Evolutionary conservation across 176 grass and related monocot species (phyloP), one percentile per base, ranked within the genome.

Genomic region (Rhynchospora tenuis): DNA sequence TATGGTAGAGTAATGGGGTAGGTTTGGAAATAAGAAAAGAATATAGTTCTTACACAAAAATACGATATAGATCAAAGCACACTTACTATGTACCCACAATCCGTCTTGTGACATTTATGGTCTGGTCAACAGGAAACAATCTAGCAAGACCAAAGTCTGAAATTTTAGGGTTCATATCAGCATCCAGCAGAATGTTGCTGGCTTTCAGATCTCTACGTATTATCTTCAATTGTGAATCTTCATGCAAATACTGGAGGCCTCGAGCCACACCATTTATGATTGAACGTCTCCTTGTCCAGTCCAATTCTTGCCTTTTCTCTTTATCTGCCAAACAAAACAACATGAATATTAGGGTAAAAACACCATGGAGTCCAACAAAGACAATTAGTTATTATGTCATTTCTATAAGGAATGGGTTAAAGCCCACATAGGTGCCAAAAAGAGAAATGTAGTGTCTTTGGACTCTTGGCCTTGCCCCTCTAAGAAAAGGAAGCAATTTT

Each of bases 151-250:
- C 88, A 23, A 92, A 95, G 81, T 95, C 90, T 52, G 90, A 95
- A 76, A 95, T 90, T 87, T 89, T 95, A 55, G 93, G 86, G 68
- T 88, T 87, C 86, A 92, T 88, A 11, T 81, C 45, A 44, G 69
- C 52, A 81, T 95, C 93, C 31, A 95, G 61, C 73, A 95, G 83
- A 87, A 95, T 84, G 69, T 92, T 95, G 70, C 86, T 92, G 15
- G 90, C 90, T 90, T 95, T 95, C 66, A 94, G 80, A 85, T 94
- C 93, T 43, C 93, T 64, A 56, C 90, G 90, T 71, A 95, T 85
- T 44, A 92, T 81, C 64, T 85, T 86, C 58, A 89, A 55, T 12
- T 69, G 46, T 22, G 90, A 95, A 75, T 90, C 83, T 55, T 86
- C 83, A 71, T 95, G 93, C 80, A 95, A 89, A 74, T 95, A 92